Conservation (phyloP, 2,329 filamentous ascomycete species). For the Canariomyces notabilis region DNA sequence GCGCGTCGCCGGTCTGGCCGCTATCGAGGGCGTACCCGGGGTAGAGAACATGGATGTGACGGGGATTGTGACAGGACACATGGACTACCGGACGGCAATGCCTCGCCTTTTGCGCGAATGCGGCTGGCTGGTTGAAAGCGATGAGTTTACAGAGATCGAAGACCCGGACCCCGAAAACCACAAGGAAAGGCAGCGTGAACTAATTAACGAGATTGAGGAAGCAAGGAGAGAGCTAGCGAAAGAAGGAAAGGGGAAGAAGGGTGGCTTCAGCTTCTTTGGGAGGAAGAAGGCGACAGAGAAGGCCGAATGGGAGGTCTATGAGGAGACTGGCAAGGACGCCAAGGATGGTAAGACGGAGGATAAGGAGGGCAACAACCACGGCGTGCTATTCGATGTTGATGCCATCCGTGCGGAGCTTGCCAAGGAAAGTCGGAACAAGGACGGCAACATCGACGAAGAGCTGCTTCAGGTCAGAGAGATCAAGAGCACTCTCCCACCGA, state of each 20-base stretch:
- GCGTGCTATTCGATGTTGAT: constrained; percentile 89
- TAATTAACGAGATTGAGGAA: constrained; percentile 95
- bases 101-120: constrained; percentile 79
- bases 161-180: constrained; percentile 96
- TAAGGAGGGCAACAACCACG: constrained; percentile 48
- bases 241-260: constrained; percentile 54
- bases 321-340: constrained; percentile 54
- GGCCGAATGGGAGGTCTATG: constrained; percentile 92
- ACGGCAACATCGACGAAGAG: constrained; percentile 30
- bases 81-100: constrained; percentile 94
- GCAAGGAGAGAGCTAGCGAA: constrained; percentile 81
- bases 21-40: constrained; percentile 69
- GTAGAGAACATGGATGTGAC: constrained; percentile 89
- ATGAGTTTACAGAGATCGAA: constrained; percentile 95
- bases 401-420: constrained; percentile 85
- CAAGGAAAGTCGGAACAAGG: constrained; percentile 49
- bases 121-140: constrained; percentile 85
- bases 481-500: constrained; percentile 81
- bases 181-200: constrained; percentile 76
- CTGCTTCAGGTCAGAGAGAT: constrained; percentile 68
- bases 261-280: constrained; percentile 70
- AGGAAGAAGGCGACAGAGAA: constrained; percentile 75
- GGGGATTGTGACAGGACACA: constrained; percentile 80
- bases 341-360: constrained; percentile 41
- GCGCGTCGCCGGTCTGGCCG: constrained; percentile 75